phyloP scores from a whole-genome alignment of 2,329 filamentous ascomycete genomes.

The Ophiostoma populinum region DNA sequence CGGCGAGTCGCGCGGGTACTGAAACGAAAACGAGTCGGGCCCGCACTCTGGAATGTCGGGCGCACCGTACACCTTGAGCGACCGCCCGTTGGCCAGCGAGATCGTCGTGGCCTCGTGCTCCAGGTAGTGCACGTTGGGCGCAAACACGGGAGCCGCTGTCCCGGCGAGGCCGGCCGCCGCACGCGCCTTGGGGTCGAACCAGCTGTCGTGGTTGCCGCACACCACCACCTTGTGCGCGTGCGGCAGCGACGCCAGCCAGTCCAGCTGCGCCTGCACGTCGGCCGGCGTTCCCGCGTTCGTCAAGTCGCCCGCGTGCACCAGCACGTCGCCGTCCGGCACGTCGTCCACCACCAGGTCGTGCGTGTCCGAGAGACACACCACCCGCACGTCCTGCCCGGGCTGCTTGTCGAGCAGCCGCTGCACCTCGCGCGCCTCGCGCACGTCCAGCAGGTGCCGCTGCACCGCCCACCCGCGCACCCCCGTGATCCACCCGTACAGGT shows the following conservation, averaged over 20 bases:
- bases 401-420: too few species aligned
- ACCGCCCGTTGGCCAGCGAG: conserved; percentile 37
- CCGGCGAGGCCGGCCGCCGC: conserved; percentile 34
- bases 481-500: conserved; percentile 47
- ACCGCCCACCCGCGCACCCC: conserved; percentile 32
- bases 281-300: conserved; percentile 52
- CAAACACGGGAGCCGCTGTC: conserved; percentile 39
- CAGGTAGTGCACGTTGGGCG: conserved; percentile 50
- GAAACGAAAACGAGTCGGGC: conserved; percentile 57
- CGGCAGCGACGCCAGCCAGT: conserved; percentile 62
- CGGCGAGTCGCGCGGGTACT: conserved; percentile 47
- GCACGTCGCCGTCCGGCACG: conserved; percentile 64
- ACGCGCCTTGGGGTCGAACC: conserved; percentile 54
- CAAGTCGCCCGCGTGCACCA: conserved; percentile 83
- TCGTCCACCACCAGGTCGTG: conserved; percentile 43
- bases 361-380: conserved; percentile 85
- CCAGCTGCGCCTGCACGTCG: conserved; percentile 65
- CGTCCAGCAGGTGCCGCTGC: not conserved
- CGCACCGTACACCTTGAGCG: conserved; percentile 59
- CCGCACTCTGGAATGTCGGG: conserved; percentile 66
- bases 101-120: conserved; percentile 50
- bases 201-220: conserved; percentile 78
- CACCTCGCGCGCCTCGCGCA: conserved; percentile 12
- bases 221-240: conserved; percentile 70
- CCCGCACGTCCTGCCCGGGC: conserved; percentile 36